Evolutionary conservation across 805 yeast genomes (phyloP).

Genomic region (Maudiozyma bulderi): DNA sequence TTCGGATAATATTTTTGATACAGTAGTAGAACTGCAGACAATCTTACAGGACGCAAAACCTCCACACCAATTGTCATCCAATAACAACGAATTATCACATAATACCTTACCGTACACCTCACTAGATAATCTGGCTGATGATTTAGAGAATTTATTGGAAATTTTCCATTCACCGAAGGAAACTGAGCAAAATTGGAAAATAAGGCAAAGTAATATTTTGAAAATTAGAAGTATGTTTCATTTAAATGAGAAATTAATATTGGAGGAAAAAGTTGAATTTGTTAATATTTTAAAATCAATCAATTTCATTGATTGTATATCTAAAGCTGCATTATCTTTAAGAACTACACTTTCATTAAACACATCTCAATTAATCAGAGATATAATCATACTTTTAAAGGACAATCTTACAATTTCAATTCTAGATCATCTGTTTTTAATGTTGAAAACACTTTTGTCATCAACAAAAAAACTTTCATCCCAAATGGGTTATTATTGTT

Average conservation of each 20-base stretch:
- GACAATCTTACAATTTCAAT: conserved; percentile 23
- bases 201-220: conserved; percentile 53
- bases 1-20: conserved; percentile 8
- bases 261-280: conserved; percentile 31
- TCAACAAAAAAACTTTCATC: conserved; percentile 33
- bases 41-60: conserved; percentile 11
- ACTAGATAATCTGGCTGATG: conserved; percentile 13
- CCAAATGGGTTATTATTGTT: conserved; percentile 29
- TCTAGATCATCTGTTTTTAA: conserved; percentile 28
- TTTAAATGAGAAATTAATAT: conserved; percentile 46
- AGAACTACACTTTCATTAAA: conserved; percentile 74
- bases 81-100: neutral
- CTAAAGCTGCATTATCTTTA: conserved; percentile 59
- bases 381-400: conserved; percentile 30
- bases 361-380: conserved; percentile 72
- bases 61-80: conserved; percentile 7
- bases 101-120: conserved; percentile 1
- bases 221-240: conserved; percentile 42
- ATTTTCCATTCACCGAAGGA: conserved; percentile 61
- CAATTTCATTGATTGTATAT: conserved; percentile 48
- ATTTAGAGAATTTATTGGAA: conserved; percentile 19
- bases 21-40: conserved; percentile 15
- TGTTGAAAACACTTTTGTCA: conserved; percentile 27
- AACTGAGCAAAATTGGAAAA: conserved; percentile 79
- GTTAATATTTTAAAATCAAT: conserved; percentile 27